A percentile compares a stretch with the other conserved stretches of the same genome.
Conservation (phyloP, 2,329 filamentous ascomycete species). For the Fusarium staphyleae region DNA sequence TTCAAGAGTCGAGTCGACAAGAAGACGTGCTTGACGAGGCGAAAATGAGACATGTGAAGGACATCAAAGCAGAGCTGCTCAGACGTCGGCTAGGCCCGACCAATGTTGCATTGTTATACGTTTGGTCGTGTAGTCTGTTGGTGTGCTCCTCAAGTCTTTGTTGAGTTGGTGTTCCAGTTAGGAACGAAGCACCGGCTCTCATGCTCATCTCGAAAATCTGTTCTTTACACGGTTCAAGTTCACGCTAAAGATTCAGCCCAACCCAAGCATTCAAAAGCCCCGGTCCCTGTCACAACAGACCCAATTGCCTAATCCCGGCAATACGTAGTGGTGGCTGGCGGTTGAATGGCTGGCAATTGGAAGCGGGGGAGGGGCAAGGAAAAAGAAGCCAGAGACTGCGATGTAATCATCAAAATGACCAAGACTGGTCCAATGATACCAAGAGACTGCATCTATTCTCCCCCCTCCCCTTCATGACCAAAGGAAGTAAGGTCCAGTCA, state of each 20-base stretch:
- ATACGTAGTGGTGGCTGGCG: slow-evolving; percentile 18
- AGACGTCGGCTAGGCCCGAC: neutral
- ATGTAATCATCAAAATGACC: slow-evolving; percentile 26
- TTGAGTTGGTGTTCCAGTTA: neutral
- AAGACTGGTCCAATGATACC: slow-evolving; percentile 23
- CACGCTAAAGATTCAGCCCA: slow-evolving; percentile 7
- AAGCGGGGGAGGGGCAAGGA: slow-evolving; percentile 35
- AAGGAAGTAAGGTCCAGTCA: slow-evolving; percentile 2
- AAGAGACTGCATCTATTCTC: slow-evolving; percentile 5
- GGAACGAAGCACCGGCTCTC: neutral
- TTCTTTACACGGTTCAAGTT: neutral
- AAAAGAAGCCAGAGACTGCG: slow-evolving; percentile 18
- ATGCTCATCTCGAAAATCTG: neutral
- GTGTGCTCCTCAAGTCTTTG: neutral
- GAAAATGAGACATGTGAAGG: slow-evolving; percentile 18
- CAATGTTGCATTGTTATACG: neutral
- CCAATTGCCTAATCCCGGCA: slow-evolving; percentile 14
- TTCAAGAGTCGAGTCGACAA: neutral
- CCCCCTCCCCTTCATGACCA: slow-evolving; percentile 3
- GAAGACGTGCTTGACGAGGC: slow-evolving; percentile 5
- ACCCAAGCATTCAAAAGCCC: slow-evolving; percentile 2
- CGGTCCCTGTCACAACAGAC: slow-evolving; percentile 26
- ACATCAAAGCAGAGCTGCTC: slow-evolving; percentile 1
- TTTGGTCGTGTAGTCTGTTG: neutral
- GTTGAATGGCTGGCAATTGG: slow-evolving; percentile 24